Conservation (phyloP, 1,284 basidiomycete genomes). For the Cryptococcus sp. region DNA sequence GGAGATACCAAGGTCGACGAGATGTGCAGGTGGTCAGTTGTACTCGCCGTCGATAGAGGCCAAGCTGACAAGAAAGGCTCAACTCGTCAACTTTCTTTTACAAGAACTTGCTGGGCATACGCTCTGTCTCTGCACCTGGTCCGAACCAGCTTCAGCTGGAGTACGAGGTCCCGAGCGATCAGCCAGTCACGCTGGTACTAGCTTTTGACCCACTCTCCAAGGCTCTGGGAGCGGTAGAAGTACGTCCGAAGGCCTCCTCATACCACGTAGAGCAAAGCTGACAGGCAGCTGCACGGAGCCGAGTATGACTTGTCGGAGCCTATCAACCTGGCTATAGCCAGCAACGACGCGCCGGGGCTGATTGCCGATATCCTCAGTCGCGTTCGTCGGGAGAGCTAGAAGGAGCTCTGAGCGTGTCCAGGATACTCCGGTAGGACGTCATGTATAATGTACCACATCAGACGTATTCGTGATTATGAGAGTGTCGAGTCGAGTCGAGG, state of each 20-base stretch:
- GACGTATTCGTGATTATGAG: no score
- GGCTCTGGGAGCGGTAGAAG: constrained; percentile 31
- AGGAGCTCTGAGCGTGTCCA: no score
- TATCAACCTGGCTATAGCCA: constrained; percentile 58
- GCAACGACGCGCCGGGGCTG: constrained; percentile 65
- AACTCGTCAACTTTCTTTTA: constrained; percentile 62
- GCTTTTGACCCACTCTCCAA: constrained; percentile 28
- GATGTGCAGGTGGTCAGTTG: constrained; percentile 39
- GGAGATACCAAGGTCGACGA: constrained; percentile 51
- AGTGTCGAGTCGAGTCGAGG: no score
- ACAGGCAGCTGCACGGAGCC: constrained; percentile 27
- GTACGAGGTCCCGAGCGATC: constrained; percentile 48
- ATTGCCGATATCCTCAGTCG: constrained; percentile 57
- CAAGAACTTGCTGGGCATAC: constrained; percentile 57
- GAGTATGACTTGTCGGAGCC: constrained; percentile 58
- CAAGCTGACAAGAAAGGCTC: constrained; percentile 56
- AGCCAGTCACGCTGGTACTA: constrained; percentile 26
- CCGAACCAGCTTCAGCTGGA: constrained; percentile 68
- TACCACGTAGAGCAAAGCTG: background rate
- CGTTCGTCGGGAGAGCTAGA: background rate
- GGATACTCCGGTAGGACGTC: no score
- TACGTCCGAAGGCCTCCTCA: constrained; percentile 18
- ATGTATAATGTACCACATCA: no score
- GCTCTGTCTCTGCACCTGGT: constrained; percentile 56
- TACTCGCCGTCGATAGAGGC: background rate